Conservation (phyloP, 2,329 filamentous ascomycete species). For the Penicillium sp. region DNA sequence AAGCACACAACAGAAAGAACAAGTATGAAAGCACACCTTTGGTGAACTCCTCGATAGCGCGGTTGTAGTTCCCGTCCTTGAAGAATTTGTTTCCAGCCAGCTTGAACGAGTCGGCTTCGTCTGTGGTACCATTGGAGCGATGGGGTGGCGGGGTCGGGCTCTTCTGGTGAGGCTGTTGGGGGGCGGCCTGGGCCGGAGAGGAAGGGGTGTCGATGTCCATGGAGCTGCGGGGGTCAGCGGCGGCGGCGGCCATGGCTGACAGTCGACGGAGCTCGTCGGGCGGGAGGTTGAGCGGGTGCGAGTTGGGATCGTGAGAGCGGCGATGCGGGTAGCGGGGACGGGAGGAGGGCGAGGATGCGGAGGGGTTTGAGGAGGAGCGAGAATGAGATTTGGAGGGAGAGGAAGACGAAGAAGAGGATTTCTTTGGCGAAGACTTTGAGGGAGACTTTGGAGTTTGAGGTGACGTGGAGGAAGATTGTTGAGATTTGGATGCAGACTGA, state of each 20-base stretch:
- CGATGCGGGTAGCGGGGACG: conserved; percentile 29
- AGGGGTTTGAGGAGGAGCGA: conserved; percentile 38
- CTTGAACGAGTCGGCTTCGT: conserved; percentile 92
- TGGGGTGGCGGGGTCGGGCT: conserved; percentile 55
- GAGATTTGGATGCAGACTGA: conserved; percentile 13
- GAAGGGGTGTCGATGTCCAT: conserved; percentile 77
- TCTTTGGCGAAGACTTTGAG: conserved; percentile 6
- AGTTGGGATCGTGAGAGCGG: conserved; percentile 58
- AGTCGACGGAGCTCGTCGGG: conserved; percentile 85
- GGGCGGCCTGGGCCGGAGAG: conserved; percentile 37
- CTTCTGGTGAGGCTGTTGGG: conserved; percentile 34
- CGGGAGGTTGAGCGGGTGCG: conserved; percentile 86
- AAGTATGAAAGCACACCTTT: conserved; percentile 69
- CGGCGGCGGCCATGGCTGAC: conserved; percentile 60
- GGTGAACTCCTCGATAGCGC: conserved; percentile 90
- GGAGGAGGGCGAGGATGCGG: conserved; percentile 31
- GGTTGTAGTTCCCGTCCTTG: conserved; percentile 87
- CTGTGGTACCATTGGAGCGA: conserved; percentile 56
- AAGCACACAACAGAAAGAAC: background rate
- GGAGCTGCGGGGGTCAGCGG: conserved; percentile 57
- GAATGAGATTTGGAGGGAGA: conserved; percentile 25
- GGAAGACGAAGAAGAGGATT: conserved; percentile 15
- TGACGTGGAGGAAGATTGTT: conserved; percentile 13
- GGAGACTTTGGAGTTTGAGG: conserved; percentile 27
- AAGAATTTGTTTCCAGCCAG: conserved; percentile 94